Conservation (phyloP, 2,329 filamentous ascomycete species). For the Monilinia aucupariae region DNA sequence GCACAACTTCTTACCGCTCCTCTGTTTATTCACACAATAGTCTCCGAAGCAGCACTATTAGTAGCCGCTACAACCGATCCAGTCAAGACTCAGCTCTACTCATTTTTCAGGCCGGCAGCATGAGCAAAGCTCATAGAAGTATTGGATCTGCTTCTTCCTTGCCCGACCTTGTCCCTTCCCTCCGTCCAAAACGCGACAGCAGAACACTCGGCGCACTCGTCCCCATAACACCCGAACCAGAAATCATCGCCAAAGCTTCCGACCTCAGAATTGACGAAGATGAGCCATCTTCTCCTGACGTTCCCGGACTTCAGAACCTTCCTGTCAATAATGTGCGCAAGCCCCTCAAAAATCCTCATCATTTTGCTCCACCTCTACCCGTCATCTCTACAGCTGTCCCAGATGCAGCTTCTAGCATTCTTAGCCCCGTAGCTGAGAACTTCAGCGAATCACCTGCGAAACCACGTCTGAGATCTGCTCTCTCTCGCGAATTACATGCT, state of each 20-base stretch:
- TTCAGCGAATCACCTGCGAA: conserved; percentile 15
- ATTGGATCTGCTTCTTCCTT: conserved; percentile 31
- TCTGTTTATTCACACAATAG: conserved; percentile 31
- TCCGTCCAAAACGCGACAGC: conserved; percentile 21
- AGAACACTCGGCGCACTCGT: background rate
- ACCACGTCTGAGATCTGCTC: background rate
- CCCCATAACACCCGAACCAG: conserved; percentile 7
- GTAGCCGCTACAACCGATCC: conserved; percentile 23
- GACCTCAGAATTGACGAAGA: conserved; percentile 15
- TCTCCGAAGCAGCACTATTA: conserved; percentile 27
- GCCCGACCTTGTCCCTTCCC: conserved; percentile 34
- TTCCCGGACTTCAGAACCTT: conserved; percentile 14
- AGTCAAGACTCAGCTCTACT: conserved; percentile 33
- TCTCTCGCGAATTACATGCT: background rate
- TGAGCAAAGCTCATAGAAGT: conserved; percentile 28
- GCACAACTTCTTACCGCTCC: conserved; percentile 32
- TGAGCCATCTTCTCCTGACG: conserved; percentile 19
- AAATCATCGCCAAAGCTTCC: conserved; percentile 18
- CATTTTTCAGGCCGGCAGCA: conserved; percentile 19
- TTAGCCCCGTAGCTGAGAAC: conserved; percentile 32
- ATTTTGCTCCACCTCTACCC: conserved; percentile 14
- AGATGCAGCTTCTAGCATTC: conserved; percentile 10
- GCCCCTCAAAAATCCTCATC: conserved; percentile 21
- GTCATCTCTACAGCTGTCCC: background rate
- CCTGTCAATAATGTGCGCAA: conserved; percentile 23